Conservation (phyloP, 2,329 filamentous ascomycete genomes). For the Arthrobotrys musiformis region DNA sequence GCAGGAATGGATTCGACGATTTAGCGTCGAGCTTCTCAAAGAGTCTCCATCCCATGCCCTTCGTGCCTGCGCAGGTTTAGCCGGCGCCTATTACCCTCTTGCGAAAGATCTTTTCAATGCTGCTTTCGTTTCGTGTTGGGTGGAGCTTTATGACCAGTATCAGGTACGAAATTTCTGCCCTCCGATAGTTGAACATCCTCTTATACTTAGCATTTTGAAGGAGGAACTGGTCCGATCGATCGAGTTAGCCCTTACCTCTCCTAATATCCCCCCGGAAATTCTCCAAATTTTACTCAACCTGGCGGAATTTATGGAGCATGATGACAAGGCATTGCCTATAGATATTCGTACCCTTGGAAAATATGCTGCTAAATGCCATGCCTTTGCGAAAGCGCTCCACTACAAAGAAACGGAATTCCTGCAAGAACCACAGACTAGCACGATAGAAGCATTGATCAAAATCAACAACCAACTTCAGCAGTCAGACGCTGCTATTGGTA, state of each 20-base stretch:
- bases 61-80: conserved; percentile 88
- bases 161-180: conserved; percentile 66
- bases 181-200: neutral
- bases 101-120: conserved; percentile 97
- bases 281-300: conserved; percentile 93
- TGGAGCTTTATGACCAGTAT: conserved; percentile 94
- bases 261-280: conserved; percentile 95
- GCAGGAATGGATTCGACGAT: conserved; percentile 97
- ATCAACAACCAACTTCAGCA: conserved; percentile 99
- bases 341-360: conserved; percentile 94
- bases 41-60: conserved; percentile 97
- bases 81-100: conserved; percentile 88
- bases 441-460: conserved; percentile 95
- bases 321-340: conserved; percentile 97
- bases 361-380: conserved; percentile 95
- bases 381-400: conserved; percentile 96
- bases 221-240: conserved; percentile 96
- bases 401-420: conserved; percentile 99
- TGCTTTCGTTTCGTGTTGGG: conserved; percentile 98
- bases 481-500: conserved; percentile 97
- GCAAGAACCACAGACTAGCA: conserved; percentile 93
- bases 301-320: conserved; percentile 99
- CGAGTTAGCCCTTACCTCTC: conserved; percentile 92
- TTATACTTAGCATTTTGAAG: conserved; percentile 22
- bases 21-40: conserved; percentile 92